Conservation (phyloP, 345 rosid species). For the Populus tremula region DNA sequence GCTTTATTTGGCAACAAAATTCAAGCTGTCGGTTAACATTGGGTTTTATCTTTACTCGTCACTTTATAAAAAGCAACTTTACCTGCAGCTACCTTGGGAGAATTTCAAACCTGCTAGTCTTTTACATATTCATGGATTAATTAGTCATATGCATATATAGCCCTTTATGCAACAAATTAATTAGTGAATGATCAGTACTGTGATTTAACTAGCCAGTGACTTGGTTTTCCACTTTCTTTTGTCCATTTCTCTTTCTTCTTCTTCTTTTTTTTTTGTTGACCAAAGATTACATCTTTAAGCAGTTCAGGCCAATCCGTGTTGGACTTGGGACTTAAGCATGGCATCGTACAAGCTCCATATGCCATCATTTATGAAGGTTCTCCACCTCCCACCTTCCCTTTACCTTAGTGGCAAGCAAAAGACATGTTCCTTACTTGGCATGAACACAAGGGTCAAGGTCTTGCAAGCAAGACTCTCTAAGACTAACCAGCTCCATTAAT, state of each 20-base stretch:
- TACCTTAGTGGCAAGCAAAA: slow-evolving; percentile 47
- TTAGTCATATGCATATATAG: background rate
- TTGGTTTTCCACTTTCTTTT: background rate
- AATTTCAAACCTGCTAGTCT: slow-evolving; percentile 5
- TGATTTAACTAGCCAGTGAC: background rate
- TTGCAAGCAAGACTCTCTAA: background rate
- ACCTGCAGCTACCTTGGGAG: background rate
- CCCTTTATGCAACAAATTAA: background rate
- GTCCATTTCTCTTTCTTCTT: slow-evolving; percentile 10
- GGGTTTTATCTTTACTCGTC: background rate
- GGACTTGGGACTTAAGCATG: slow-evolving; percentile 39
- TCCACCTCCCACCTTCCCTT: slow-evolving; percentile 28
- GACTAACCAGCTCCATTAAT: background rate
- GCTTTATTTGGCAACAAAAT: slow-evolving; percentile 8
- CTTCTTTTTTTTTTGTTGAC: slow-evolving; percentile 8
- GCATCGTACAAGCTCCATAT: slow-evolving; percentile 22
- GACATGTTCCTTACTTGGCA: slow-evolving; percentile 40
- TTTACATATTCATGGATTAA: background rate
- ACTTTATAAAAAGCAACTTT: slow-evolving; percentile 23
- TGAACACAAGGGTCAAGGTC: slow-evolving; percentile 10
- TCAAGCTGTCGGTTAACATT: slow-evolving; percentile 13
- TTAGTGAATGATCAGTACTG: background rate
- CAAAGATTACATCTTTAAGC: background rate
- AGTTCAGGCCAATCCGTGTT: slow-evolving; percentile 5
- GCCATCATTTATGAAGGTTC: slow-evolving; percentile 22